A percentile compares a stretch with the other conserved stretches of the same genome.
These are phyloP conservation scores for Saccharomycopsis babjevae DNA, from an alignment of 805 yeast genomes.

Conservation along the genomic window DNA sequence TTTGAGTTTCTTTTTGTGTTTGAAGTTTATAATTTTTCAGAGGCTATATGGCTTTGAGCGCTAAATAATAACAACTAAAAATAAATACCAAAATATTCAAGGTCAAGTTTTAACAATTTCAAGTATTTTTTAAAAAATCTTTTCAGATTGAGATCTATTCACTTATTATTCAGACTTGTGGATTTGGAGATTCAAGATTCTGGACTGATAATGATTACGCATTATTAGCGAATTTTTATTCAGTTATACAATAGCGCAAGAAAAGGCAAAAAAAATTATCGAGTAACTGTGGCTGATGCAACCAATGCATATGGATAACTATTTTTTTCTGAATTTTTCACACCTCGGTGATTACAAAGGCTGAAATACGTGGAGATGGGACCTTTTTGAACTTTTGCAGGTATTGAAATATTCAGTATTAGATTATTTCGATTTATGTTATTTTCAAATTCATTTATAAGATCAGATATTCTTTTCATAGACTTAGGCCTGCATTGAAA, in stretches of 20 bases:
- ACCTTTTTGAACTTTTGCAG: not conserved
- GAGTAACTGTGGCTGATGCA: not conserved
- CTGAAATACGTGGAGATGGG: too few species aligned
- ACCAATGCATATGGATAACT: not conserved
- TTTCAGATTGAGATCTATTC: not conserved
- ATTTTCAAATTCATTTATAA: not conserved
- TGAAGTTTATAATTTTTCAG: too few species aligned
- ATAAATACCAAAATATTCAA: too few species aligned
- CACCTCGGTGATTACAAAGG: not conserved
- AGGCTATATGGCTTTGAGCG: too few species aligned
- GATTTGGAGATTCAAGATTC: conserved; percentile 11
- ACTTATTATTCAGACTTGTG: not conserved
- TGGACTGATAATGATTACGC: not conserved
- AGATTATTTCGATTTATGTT: not conserved
- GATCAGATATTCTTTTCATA: not conserved
- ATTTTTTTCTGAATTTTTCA: not conserved
- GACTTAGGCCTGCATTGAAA: not conserved
- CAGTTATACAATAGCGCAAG: not conserved
- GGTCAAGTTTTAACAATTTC: too few species aligned
- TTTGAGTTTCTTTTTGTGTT: too few species aligned
- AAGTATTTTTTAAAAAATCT: too few species aligned
- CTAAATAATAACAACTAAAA: too few species aligned
- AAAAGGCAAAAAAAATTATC: not conserved
- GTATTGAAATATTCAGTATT: not conserved
- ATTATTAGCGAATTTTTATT: not conserved